A percentile compares a stretch with the other conserved stretches of the same genome.
These are phyloP conservation scores for Penicillium daleae DNA, from an alignment of 495 filamentous ascomycete genomes.

Conservation along the genomic window DNA sequence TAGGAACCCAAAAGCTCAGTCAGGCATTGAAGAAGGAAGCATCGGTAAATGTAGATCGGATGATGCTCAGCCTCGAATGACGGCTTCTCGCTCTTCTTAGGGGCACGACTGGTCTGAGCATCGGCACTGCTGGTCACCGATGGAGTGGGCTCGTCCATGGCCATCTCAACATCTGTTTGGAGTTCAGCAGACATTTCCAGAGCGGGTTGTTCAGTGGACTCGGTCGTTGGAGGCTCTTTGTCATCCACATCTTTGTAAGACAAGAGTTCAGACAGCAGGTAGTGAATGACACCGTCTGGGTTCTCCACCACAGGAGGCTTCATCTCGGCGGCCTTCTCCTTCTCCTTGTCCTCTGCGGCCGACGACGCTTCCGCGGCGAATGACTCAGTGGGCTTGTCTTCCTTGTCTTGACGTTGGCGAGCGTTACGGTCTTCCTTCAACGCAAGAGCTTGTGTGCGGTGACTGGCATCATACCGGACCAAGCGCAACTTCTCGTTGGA, in stretches of 20 bases:
- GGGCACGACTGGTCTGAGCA: constrained; percentile 28
- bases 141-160: constrained; percentile 42
- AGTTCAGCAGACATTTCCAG: constrained; percentile 43
- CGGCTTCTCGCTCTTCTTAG: constrained; percentile 72
- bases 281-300: constrained; percentile 94
- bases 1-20: constrained; percentile 92
- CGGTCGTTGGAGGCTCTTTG: constrained; percentile 56
- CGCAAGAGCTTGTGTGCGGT: constrained; percentile 61
- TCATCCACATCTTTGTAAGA: constrained; percentile 92
- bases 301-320: constrained; percentile 89
- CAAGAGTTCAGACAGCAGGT: constrained; percentile 89
- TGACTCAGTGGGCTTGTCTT: constrained; percentile 29
- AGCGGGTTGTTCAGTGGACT: constrained; percentile 52
- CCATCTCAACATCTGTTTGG: constrained; percentile 57
- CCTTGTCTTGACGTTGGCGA: constrained; percentile 37
- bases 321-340: constrained; percentile 64
- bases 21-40: constrained; percentile 91
- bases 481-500: constrained; percentile 84
- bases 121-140: constrained; percentile 42
- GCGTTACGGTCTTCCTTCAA: constrained; percentile 55
- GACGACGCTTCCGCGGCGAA: constrained; percentile 36
- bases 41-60: constrained; percentile 93
- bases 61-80: constrained; percentile 91
- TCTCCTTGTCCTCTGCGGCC: constrained; percentile 54
- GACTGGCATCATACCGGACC: constrained; percentile 58